Evolutionary conservation across 768 basidiomycete species (phyloP).

Genomic region (Gelatoporia subvermispora): DNA sequence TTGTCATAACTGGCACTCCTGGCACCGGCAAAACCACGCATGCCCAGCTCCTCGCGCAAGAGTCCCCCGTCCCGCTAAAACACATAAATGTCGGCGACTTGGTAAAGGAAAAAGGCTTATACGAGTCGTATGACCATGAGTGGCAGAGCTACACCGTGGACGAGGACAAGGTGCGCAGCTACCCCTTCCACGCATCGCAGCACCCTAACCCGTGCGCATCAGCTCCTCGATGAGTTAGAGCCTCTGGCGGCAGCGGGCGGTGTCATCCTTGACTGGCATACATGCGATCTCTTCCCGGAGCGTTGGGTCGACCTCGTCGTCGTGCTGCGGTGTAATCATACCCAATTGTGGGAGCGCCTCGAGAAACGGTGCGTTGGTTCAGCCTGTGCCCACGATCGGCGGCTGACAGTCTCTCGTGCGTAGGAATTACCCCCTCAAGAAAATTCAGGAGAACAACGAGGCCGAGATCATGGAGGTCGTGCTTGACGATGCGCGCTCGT

Average conservation of each 20-base stretch:
- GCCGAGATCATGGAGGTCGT: constrained; percentile 97
- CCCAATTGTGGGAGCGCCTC: constrained; percentile 81
- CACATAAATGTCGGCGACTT: constrained; percentile 90
- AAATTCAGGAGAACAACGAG: constrained; percentile 97
- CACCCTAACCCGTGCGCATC: neutral
- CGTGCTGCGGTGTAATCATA: constrained; percentile 86
- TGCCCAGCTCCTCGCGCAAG: constrained; percentile 73
- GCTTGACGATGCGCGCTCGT: constrained; percentile 79
- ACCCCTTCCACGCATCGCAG: neutral
- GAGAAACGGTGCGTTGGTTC: constrained; percentile 70
- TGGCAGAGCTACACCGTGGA: constrained; percentile 95
- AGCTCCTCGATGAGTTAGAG: constrained; percentile 90
- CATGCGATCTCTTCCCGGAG: constrained; percentile 90
- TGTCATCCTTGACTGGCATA: constrained; percentile 91
- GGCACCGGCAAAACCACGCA: constrained; percentile 97
- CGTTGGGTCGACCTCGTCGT: constrained; percentile 96
- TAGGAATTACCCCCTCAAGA: constrained; percentile 84
- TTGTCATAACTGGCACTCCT: constrained; percentile 87
- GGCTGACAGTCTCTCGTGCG: neutral
- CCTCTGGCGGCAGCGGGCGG: constrained; percentile 64
- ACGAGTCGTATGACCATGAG: constrained; percentile 85
- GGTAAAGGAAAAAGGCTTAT: constrained; percentile 78
- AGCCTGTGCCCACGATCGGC: neutral
- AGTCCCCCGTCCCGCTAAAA: constrained; percentile 62
- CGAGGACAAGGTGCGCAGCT: constrained; percentile 80